Base-by-base conservation (phyloP, 2,329 filamentous ascomycete species). In the Hypoxylon sp. region DNA sequence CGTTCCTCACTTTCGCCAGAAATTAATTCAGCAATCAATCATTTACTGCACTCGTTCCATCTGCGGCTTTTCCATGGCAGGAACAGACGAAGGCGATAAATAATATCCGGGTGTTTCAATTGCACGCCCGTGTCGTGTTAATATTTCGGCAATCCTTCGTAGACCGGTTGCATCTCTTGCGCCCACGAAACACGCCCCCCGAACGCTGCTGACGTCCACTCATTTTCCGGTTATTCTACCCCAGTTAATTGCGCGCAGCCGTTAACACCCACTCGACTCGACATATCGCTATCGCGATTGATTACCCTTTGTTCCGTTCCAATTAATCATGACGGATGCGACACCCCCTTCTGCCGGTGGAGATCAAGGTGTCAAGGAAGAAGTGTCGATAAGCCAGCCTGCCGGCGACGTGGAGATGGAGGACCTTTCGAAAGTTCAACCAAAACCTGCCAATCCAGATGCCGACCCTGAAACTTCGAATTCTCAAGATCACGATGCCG, bases 381-480 rank as follows among this genome's bases (percentile, higher is more conserved):
- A 72, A 44, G 35, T 74, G 65, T 63, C 71, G 14, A 72, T 72
- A 67, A 72, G 64, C 37, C 76, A 73, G 56, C 72, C 75, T 27
- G 67, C 66, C 20, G 74, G 68, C 50, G 76, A 76, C 66, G 71
- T 78, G 5, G 76, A 78, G 55, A 77, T 78, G 76, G 72, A 77
- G 61, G 74, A 77, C 59, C 73, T 78, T 33, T 76, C 76, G 11
- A 68, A 70, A 40, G 51, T 56, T 53, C 62, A 74, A 27, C 72
- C 73, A 13, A 70, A 75, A 48, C 70, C 72, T 58, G 70, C 70
- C 48, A 74, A 74, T 61, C 66, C 73, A 42, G 70, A 75, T 27
- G 60, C 61, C 50, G 71, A 73, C 59, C 59, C 61, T 17, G 67
- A 74, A 31, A 53, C 56, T 40, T 50, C 71, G 37, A 58, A 61